A percentile compares a stretch with the other conserved stretches of the same genome.
Evolutionary conservation across 768 basidiomycete species (phyloP).

Genomic region (Podaxis rugospora): DNA sequence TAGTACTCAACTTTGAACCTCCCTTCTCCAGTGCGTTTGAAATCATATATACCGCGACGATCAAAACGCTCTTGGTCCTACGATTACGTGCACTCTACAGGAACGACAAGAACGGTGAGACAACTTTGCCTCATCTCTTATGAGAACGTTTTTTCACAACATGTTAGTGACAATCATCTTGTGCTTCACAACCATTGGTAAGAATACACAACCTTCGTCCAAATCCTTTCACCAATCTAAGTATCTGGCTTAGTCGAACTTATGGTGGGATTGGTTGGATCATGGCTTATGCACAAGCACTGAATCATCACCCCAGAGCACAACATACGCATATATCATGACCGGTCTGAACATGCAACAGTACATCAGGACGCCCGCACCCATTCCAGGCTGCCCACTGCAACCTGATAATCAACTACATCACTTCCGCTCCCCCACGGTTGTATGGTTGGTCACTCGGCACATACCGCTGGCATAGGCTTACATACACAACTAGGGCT

Average conservation of each 20-base stretch:
- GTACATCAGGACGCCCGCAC: background rate
- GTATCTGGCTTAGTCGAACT: background rate
- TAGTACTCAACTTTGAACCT: background rate
- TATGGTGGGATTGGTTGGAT: background rate
- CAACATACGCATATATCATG: slow-evolving; percentile 6
- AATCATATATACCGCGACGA: slow-evolving; percentile 1
- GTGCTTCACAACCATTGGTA: background rate
- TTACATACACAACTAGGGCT: background rate
- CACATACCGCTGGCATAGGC: background rate
- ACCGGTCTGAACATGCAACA: background rate
- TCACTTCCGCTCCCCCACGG: background rate
- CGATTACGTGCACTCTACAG: slow-evolving; percentile 1
- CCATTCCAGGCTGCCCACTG: slow-evolving; percentile 1
- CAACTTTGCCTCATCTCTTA: background rate
- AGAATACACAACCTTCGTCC: background rate
- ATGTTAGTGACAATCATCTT: background rate
- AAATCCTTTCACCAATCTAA: background rate
- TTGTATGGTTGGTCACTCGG: background rate
- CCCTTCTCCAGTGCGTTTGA: background rate
- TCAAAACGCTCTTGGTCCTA: slow-evolving; percentile 6
- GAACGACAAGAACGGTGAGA: background rate
- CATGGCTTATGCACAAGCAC: background rate
- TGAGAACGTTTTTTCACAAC: background rate
- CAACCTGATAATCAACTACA: background rate
- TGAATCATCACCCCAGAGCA: background rate